phyloP scores from a whole-genome alignment of 352 stramenopile genomes.

The Globisporangium emineosum region DNA sequence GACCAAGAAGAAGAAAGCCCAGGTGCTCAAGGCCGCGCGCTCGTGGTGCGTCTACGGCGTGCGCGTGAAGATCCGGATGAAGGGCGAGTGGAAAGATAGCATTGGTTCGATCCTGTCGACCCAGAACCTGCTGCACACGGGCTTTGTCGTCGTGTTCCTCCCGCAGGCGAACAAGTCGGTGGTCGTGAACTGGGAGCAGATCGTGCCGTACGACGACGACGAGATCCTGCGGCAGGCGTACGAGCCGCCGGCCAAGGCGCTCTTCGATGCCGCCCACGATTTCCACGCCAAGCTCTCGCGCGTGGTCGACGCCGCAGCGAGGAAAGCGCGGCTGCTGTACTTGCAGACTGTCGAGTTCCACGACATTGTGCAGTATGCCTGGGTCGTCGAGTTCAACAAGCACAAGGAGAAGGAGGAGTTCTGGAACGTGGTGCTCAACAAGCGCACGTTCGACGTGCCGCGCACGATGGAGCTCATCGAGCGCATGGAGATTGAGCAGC shows the following conservation, averaged over 20 bases:
- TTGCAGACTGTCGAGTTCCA: slow-evolving; percentile 67
- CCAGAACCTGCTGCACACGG: slow-evolving; percentile 57
- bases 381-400: slow-evolving; percentile 67
- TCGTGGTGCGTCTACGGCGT: slow-evolving; percentile 55
- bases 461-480: slow-evolving; percentile 59
- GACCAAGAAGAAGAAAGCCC: slow-evolving; percentile 37
- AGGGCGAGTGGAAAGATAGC: slow-evolving; percentile 41
- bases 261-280: slow-evolving; percentile 33
- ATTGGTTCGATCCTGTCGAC: slow-evolving; percentile 58
- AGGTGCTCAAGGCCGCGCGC: slow-evolving; percentile 30
- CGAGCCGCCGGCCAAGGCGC: slow-evolving; percentile 23
- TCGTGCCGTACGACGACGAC: slow-evolving; percentile 45
- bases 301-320: slow-evolving; percentile 28
- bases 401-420: slow-evolving; percentile 47
- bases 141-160: slow-evolving; percentile 61
- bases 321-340: slow-evolving; percentile 52
- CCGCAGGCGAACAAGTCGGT: slow-evolving; percentile 45
- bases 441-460: slow-evolving; percentile 40
- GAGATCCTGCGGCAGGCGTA: slow-evolving; percentile 41
- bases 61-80: slow-evolving; percentile 43
- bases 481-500: slow-evolving; percentile 48
- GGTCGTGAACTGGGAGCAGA: slow-evolving; percentile 54
- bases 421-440: slow-evolving; percentile 79
- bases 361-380: slow-evolving; percentile 62
- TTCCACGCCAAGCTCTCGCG: slow-evolving; percentile 36